These are phyloP conservation scores for Penicillium sp. DNA, from an alignment of 2,329 filamentous ascomycete genomes.

Conservation along the genomic window DNA sequence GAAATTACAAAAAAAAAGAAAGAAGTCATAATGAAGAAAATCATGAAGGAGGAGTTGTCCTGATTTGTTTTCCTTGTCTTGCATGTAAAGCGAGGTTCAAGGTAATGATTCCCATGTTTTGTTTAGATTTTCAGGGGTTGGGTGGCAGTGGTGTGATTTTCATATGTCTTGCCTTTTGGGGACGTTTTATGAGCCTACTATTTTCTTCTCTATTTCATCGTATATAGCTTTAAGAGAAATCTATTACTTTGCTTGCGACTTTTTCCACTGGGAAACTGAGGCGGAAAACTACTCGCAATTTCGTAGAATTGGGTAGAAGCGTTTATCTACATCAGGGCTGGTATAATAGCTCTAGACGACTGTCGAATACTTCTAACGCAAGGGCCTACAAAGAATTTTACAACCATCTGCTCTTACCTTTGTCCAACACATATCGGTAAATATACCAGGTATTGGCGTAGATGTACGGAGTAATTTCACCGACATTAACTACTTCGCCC, in stretches of 20 bases:
- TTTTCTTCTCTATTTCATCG: not conserved
- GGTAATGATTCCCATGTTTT: constrained; percentile 10
- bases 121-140: constrained; percentile 5
- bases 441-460: not conserved
- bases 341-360: not conserved
- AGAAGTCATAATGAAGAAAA: not conserved
- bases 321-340: not conserved
- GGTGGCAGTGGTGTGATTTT: not conserved
- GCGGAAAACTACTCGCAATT: not conserved
- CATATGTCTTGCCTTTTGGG: constrained; percentile 1
- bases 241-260: constrained; percentile 4
- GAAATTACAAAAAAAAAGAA: not conserved
- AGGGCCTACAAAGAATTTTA: not conserved
- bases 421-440: not conserved
- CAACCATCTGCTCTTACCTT: not conserved
- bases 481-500: not conserved
- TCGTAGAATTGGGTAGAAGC: not conserved
- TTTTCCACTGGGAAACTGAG: not conserved
- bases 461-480: not conserved
- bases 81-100: not conserved
- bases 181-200: not conserved
- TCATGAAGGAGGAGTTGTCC: not conserved
- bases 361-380: not conserved
- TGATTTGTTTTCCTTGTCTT: constrained; percentile 1
- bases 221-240: constrained; percentile 14